phyloP scores from a whole-genome alignment of 2,329 filamentous ascomycete genomes.

The Alternaria solani region DNA sequence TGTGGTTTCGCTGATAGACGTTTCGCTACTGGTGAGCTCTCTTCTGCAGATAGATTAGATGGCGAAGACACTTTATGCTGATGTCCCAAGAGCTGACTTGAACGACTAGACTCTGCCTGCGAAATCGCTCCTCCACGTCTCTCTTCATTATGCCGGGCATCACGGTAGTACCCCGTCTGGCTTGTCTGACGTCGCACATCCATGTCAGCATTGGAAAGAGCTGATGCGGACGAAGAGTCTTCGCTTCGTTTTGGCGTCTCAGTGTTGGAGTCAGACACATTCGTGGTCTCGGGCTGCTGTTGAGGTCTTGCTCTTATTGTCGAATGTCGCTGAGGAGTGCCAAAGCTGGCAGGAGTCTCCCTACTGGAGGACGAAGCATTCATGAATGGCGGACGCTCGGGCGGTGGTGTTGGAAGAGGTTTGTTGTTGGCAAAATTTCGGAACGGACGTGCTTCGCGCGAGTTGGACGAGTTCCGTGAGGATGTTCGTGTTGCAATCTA shows the following conservation, averaged over 20 bases:
- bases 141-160: conserved; percentile 33
- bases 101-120: conserved; percentile 24
- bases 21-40: conserved; percentile 17
- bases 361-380: conserved; percentile 26
- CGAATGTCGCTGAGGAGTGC: conserved; percentile 24
- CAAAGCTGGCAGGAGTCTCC: conserved; percentile 23
- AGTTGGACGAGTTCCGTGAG: conserved; percentile 47
- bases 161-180: conserved; percentile 33
- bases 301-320: conserved; percentile 24
- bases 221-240: conserved; percentile 22
- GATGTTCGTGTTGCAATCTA: conserved; percentile 51
- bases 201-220: conserved; percentile 24
- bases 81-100: conserved; percentile 24
- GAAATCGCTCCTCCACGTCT: conserved; percentile 21
- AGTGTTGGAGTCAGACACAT: conserved; percentile 29
- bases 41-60: conserved; percentile 24
- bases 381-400: conserved; percentile 39
- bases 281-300: conserved; percentile 26
- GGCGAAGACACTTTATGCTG: conserved; percentile 18
- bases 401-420: conserved; percentile 45
- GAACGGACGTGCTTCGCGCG: conserved; percentile 44
- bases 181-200: conserved; percentile 24
- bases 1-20: conserved; percentile 19
- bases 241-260: conserved; percentile 31
- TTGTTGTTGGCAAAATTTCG: conserved; percentile 48